Evolutionary conservation across 2,329 filamentous ascomycete species (phyloP).

Genomic region (Colletotrichum musicola): DNA sequence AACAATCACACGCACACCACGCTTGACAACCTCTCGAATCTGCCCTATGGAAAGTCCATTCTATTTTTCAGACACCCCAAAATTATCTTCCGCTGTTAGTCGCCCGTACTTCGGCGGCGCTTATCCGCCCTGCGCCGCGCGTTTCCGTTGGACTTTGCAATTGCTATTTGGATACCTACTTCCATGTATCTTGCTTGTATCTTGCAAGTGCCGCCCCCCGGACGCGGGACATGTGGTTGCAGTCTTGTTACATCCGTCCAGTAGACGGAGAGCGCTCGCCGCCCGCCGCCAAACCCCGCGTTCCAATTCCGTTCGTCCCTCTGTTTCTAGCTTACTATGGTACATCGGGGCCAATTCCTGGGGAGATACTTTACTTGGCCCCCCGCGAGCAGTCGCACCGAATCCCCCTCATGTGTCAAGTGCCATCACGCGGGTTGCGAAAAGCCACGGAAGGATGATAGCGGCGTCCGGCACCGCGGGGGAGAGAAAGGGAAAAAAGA

Average conservation of each 20-base stretch:
- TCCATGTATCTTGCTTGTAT: not conserved
- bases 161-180: not conserved
- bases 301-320: slow-evolving; percentile 3
- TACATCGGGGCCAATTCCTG: not conserved
- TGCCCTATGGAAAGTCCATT: slow-evolving; percentile 1
- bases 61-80: not conserved
- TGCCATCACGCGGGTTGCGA: slow-evolving; percentile 5
- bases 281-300: not conserved
- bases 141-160: not conserved
- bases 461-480: not conserved
- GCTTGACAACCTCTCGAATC: not conserved
- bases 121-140: slow-evolving; percentile 14
- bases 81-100: not conserved
- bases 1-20: not conserved
- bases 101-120: slow-evolving; percentile 1
- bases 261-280: not conserved
- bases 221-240: slow-evolving; percentile 2
- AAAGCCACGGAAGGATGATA: not conserved
- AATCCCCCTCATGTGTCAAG: not conserved
- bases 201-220: too few relatives aligned
- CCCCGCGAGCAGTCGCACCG: not conserved
- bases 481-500: not conserved
- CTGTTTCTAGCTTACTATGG: not conserved
- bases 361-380: not conserved
- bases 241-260: not conserved